Conservation (phyloP, 768 basidiomycete species). For the Suillus bovinus region DNA sequence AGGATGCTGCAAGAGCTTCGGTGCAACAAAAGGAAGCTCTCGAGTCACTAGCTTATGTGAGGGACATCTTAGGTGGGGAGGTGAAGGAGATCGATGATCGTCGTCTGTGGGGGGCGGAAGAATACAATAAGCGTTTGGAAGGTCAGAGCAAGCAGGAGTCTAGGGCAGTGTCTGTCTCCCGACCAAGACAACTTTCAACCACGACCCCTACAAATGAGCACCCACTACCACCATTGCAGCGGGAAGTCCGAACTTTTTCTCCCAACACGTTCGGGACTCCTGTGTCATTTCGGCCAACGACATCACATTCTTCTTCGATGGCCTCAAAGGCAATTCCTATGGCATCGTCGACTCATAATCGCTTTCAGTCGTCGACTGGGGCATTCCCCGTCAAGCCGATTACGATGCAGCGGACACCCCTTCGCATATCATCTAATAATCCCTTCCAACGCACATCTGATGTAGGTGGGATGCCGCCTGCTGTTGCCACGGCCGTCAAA, state of each 20-base stretch:
- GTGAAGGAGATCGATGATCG: conserved; percentile 61
- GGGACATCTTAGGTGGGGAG: conserved; percentile 66
- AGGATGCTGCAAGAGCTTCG: conserved; percentile 43
- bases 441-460: conserved; percentile 29
- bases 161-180: conserved; percentile 12
- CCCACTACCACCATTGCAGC: conserved; percentile 12
- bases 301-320: conserved; percentile 17
- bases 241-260: conserved; percentile 19
- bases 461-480: conserved; percentile 11
- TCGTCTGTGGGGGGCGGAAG: conserved; percentile 59
- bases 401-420: conserved; percentile 21
- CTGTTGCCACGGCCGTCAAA: neutral
- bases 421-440: conserved; percentile 29
- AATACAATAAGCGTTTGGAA: conserved; percentile 40
- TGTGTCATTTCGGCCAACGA: conserved; percentile 22
- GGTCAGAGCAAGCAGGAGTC: conserved; percentile 25
- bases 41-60: conserved; percentile 74
- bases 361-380: conserved; percentile 19
- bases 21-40: conserved; percentile 59
- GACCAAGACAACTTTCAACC: conserved; percentile 47
- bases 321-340: conserved; percentile 10
- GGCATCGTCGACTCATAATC: conserved; percentile 12
- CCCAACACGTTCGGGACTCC: conserved; percentile 13
- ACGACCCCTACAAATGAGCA: conserved; percentile 33
- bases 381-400: conserved; percentile 13